Evolutionary conservation across 768 basidiomycete genomes (phyloP), one percentile per base, ranked within the genome.

Genomic region (Pleurotus tuoliensis): DNA sequence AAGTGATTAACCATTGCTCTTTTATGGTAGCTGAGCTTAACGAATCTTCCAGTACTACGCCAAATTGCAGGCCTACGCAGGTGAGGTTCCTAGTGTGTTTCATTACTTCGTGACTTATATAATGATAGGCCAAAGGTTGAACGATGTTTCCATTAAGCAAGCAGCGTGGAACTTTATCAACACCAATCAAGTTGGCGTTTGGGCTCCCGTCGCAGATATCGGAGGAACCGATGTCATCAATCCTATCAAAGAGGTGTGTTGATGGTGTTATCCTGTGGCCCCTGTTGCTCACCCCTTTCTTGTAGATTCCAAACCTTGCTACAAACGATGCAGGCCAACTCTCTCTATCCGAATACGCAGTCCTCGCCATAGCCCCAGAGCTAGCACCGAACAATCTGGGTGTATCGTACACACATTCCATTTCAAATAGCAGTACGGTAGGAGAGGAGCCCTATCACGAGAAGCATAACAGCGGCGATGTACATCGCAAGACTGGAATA

Each of bases 151-250:
- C 1, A 47, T 73, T 15, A 70, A 72, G 52, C 66, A 71, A 63
- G 67, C 70, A 3, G 73, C 73, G 15, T 73, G 72, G 72, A 61
- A 67, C 30, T 58, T 67, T 47, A 63, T 73, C 43, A 67, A 59
- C 47, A 62, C 56, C 1, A 72, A 69, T 47, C 71, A 64, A 5
- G 68, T 66, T 15, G 73, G 73, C 3, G 66, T 74, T 15, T 73
- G 67, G 64, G 62, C 66, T n/a, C 69, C 71, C 39, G 64, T 66
- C 55, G 80, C 74, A 16, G 64, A 71, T 9, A 64, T 80, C 27
- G 70, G 79, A 47, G 74, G 73, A 4, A 71, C 67, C 15, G 70
- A 78, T 38, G 76, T 86, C 58, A 73, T 85, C 9, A 75, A 81
- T 49, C 73, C 73, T 6, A 67, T 76, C 58, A 65, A 63, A 0